Evolutionary conservation across 768 basidiomycete genomes (phyloP).

Genomic region (Serpula lacrymans): DNA sequence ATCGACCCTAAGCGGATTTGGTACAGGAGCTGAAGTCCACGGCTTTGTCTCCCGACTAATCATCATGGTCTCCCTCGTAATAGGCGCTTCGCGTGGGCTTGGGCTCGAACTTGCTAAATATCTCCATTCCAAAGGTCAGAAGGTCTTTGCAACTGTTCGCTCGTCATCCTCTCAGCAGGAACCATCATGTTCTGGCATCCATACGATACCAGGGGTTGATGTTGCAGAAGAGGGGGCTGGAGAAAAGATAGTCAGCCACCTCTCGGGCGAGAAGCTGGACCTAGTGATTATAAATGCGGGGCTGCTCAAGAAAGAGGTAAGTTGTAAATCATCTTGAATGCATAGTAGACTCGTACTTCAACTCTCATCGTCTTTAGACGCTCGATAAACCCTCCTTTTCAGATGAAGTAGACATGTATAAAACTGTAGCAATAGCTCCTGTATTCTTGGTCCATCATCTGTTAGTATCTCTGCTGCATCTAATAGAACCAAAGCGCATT

Average conservation of each 20-base stretch:
- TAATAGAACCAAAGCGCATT: neutral
- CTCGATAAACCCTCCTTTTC: conserved; percentile 34
- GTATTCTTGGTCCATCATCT: conserved; percentile 32
- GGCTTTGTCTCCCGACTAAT: no score
- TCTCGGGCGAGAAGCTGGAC: conserved; percentile 30
- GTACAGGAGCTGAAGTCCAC: no score
- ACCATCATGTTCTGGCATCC: conserved; percentile 31
- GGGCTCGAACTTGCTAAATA: conserved; percentile 35
- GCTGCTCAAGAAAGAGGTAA: conserved; percentile 37
- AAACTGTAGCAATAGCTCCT: conserved; percentile 40
- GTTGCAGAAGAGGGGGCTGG: conserved; percentile 32
- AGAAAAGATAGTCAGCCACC: conserved; percentile 29
- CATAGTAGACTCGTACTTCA: conserved; percentile 4
- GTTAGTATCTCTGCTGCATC: conserved; percentile 6
- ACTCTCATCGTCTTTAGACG: conserved; percentile 17
- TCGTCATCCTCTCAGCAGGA: conserved; percentile 14
- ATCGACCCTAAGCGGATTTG: no score
- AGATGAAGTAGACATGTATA: conserved; percentile 44
- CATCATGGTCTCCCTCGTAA: no score
- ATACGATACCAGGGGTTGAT: conserved; percentile 37
- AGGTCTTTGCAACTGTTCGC: conserved; percentile 39
- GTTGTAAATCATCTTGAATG: conserved; percentile 6
- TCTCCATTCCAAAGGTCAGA: conserved; percentile 19
- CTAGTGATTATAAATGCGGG: conserved; percentile 37
- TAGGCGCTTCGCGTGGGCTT: conserved; percentile 45